A percentile compares a stretch with the other conserved stretches of the same genome.
phyloP scores from a whole-genome alignment of 768 basidiomycete species.

The Agrocybe pediades region DNA sequence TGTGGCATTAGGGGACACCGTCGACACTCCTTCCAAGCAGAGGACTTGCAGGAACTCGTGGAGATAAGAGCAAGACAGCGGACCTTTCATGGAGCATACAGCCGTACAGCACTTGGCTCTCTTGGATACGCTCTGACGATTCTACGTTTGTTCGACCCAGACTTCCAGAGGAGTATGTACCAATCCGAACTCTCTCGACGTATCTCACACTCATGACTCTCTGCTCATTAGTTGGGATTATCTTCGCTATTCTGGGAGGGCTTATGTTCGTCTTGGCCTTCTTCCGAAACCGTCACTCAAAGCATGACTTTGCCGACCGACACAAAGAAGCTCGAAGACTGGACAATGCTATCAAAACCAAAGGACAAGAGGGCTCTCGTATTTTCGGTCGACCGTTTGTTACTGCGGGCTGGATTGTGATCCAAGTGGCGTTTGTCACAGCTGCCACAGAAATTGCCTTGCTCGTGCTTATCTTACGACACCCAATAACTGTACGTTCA shows the following conservation, averaged over 20 bases:
- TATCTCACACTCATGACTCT: background rate
- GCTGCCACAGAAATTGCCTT: conserved; percentile 65
- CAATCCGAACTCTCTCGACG: background rate
- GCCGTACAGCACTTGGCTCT: conserved; percentile 71
- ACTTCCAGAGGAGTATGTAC: conserved; percentile 71
- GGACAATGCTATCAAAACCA: conserved; percentile 47
- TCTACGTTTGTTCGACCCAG: conserved; percentile 74
- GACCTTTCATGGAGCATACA: conserved; percentile 84
- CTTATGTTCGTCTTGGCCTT: conserved; percentile 61
- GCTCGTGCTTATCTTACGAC: conserved; percentile 57
- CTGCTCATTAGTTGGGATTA: conserved; percentile 47
- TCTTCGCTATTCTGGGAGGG: conserved; percentile 63
- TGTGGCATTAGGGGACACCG: conserved; percentile 41
- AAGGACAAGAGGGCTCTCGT: conserved; percentile 60
- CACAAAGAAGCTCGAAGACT: conserved; percentile 36
- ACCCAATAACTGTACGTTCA: conserved; percentile 20
- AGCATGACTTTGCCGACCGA: conserved; percentile 77
- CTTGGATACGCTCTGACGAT: conserved; percentile 76
- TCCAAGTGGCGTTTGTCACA: conserved; percentile 62
- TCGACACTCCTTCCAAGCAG: conserved; percentile 49
- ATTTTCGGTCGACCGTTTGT: conserved; percentile 78
- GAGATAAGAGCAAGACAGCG: conserved; percentile 80
- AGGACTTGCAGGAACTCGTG: conserved; percentile 60
- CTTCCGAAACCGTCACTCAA: conserved; percentile 63
- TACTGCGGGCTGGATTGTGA: conserved; percentile 78